Evolutionary conservation across 179 eudicot genomes (phyloP), one percentile per base, ranked within the genome.

Genomic region (Camellia oleifera): DNA sequence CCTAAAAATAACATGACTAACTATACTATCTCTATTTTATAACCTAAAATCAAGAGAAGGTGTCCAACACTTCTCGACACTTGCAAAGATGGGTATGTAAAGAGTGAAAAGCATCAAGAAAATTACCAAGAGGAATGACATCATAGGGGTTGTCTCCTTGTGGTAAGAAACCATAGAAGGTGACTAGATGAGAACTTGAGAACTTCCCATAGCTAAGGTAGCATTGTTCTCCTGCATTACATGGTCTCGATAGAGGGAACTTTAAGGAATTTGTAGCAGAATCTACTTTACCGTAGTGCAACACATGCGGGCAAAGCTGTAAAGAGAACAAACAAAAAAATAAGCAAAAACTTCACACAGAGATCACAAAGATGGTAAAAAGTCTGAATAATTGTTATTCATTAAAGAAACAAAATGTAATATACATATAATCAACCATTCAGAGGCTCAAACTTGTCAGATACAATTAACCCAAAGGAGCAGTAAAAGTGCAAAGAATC

Each of bases 141-240:
- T 97, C 97, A 82, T 85, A 90, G 56, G 93, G 95, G 82, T 90
- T 94, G 58, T 85, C 86, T 76, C 85, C 92, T 83, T 84, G 88
- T 45, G 98, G 89, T 72, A 92, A 61, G 83, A 97, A 97, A 50
- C 99, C 99, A 78, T 97, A 97, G 86, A 94, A 97, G 18, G 93
- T 93, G 75, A 93, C 83, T 40, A 94, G 88, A 89, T 97, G 98
- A 84, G 97, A 91, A 85, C 90, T 93, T 74, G 99, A 88, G 42
- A 88, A 86, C 77, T 87, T 90, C 80, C 99, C 99, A 66, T 96
- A 96, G 85, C 97, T 93, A 72, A 94, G 91, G 81, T 80, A 94
- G 81, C 98, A 94, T 79, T 96, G 93, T 70, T 96, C 94, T 26
- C 98, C 98, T 11, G 87, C 89, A 83, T 85, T 84, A 86, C 99